Conservation (phyloP, 208 protist genomes). For the Crithidia expoeki region DNA sequence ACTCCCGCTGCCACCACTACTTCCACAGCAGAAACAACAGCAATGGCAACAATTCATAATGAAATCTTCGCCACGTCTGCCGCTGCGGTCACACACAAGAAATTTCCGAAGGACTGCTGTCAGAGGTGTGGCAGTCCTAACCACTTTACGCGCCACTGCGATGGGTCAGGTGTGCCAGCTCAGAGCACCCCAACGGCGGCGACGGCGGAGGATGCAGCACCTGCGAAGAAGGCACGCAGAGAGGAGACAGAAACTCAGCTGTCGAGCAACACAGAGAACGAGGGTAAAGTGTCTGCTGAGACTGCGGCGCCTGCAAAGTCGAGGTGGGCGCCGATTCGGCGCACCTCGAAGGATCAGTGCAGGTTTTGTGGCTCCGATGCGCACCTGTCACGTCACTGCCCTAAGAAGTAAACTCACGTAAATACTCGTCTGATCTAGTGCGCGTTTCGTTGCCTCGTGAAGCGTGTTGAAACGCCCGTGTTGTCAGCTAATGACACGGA, state of each 20-base stretch:
- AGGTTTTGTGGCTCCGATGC: constrained; percentile 72
- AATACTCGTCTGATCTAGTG: too few species aligned
- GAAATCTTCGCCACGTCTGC: too few species aligned
- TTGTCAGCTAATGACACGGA: too few species aligned
- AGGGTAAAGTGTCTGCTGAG: not conserved
- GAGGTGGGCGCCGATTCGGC: constrained; percentile 21
- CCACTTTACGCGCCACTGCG: constrained; percentile 50
- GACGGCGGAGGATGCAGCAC: not conserved
- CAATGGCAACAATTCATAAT: too few species aligned
- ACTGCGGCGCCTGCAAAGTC: not conserved
- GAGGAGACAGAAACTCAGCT: not conserved
- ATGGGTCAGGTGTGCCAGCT: constrained; percentile 12
- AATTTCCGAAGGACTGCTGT: constrained; percentile 39
- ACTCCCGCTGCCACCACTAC: not conserved
- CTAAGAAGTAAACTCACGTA: constrained; percentile 49
- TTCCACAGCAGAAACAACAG: constrained; percentile 12
- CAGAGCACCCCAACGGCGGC: not conserved
- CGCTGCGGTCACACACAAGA: not conserved
- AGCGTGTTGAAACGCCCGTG: too few species aligned
- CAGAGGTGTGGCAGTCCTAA: constrained; percentile 40
- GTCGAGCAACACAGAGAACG: not conserved
- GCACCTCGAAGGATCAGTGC: constrained; percentile 78
- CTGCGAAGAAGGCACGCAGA: not conserved
- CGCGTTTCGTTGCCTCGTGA: too few species aligned
- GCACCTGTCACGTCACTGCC: constrained; percentile 82